Percentiles rank a stretch among this genome's conserved stretches.
These are phyloP conservation scores for Macrophomina tecta DNA, from an alignment of 2,329 filamentous ascomycete genomes.

Conservation along the genomic window DNA sequence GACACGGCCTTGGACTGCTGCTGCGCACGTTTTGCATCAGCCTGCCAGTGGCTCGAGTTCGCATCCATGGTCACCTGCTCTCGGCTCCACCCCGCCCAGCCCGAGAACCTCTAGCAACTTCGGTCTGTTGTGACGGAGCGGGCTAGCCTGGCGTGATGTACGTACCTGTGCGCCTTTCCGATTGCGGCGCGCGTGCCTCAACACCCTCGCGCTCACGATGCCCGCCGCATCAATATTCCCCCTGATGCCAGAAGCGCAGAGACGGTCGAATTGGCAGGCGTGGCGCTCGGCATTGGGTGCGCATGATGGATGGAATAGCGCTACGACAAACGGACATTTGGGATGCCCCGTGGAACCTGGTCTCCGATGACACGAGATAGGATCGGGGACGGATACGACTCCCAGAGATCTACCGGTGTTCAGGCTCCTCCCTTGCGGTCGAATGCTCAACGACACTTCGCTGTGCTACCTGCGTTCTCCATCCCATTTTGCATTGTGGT, in stretches of 20 bases:
- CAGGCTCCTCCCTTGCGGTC: not conserved
- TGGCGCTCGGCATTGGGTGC: constrained; percentile 4
- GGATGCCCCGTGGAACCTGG: not conserved
- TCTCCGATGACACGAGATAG: not conserved
- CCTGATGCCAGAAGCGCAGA: not conserved
- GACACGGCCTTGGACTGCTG: constrained; percentile 2
- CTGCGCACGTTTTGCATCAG: constrained; percentile 27
- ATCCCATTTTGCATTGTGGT: not conserved
- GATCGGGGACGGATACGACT: not conserved
- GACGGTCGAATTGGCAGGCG: not conserved
- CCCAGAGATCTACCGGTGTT: not conserved
- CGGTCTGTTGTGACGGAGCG: constrained; percentile 4
- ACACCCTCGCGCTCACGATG: constrained; percentile 3
- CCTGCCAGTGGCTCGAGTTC: constrained; percentile 25
- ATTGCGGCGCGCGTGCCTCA: constrained; percentile 8
- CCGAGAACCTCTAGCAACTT: constrained; percentile 13
- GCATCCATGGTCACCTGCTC: constrained; percentile 25
- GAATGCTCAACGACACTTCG: not conserved
- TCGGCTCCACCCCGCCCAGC: constrained; percentile 20
- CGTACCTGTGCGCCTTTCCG: constrained; percentile 21
- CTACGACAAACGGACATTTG: not conserved
- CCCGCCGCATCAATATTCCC: constrained; percentile 7
- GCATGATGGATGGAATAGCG: not conserved
- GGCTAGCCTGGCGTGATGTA: constrained; percentile 22
- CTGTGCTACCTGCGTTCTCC: not conserved